These are phyloP conservation scores for Colletotrichum chlorophyti DNA, from an alignment of 2,329 filamentous ascomycete species.

Conservation along the genomic window DNA sequence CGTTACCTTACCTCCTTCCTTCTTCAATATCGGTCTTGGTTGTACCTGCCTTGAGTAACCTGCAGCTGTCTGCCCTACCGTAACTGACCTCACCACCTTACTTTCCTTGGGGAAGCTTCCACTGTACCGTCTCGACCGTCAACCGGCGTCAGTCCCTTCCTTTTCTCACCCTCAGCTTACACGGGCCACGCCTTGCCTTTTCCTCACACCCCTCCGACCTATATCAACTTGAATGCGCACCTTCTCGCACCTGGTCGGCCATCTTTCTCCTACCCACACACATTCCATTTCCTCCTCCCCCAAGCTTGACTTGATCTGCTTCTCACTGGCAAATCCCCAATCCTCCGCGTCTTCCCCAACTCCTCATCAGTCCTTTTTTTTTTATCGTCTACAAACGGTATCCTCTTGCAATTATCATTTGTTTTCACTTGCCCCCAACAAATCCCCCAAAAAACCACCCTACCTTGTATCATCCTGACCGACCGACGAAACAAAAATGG, in stretches of 20 bases:
- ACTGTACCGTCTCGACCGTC: not conserved
- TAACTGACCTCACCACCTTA: slow-evolving; percentile 6
- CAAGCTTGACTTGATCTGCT: slow-evolving; percentile 13
- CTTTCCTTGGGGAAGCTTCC: not conserved
- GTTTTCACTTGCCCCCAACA: too few relatives aligned
- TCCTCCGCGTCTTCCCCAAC: slow-evolving; percentile 12
- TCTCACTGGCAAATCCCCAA: not conserved
- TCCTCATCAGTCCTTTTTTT: slow-evolving; percentile 9
- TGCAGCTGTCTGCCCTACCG: not conserved
- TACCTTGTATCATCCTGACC: not conserved
- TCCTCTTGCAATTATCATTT: not conserved
- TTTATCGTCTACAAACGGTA: not conserved
- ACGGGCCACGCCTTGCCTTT: slow-evolving; percentile 16
- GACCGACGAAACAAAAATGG: slow-evolving; percentile 14
- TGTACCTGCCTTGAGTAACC: not conserved
- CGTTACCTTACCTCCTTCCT: not conserved
- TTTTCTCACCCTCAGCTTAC: slow-evolving; percentile 15
- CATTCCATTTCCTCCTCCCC: slow-evolving; percentile 1
- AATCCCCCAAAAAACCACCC: not conserved
- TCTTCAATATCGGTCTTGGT: not conserved
- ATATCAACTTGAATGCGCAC: slow-evolving; percentile 27
- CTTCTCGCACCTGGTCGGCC: not conserved
- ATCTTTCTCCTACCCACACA: slow-evolving; percentile 2
- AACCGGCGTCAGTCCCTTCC: slow-evolving; percentile 11
- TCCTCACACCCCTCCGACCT: slow-evolving; percentile 18